Percentiles rank a stretch among this genome's conserved stretches.
These are phyloP conservation scores for Puccinellia tenuiflora DNA, from an alignment of 176 grass and related monocot species.

Conservation along the genomic window DNA sequence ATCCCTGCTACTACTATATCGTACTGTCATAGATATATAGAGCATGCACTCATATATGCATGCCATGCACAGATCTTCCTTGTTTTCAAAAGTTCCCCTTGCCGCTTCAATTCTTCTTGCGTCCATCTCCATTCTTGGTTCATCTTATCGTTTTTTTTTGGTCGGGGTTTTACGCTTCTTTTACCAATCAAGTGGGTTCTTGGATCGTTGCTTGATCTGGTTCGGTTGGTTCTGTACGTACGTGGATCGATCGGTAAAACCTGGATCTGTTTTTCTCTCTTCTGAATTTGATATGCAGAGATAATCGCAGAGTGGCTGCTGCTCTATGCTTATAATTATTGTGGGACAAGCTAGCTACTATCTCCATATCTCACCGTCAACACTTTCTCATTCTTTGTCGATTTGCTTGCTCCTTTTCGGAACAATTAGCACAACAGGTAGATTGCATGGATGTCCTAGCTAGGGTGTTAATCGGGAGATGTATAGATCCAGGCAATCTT, in stretches of 20 bases:
- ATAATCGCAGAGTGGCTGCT: background rate
- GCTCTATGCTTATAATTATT: background rate
- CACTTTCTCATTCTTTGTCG: background rate
- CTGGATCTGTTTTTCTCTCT: background rate
- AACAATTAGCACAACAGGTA: background rate
- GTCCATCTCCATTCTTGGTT: background rate
- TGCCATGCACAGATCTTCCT: background rate
- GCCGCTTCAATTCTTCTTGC: background rate
- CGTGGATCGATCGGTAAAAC: background rate
- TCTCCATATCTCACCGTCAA: background rate
- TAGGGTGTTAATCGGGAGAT: background rate
- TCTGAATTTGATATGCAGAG: background rate
- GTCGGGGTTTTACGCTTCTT: background rate
- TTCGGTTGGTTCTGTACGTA: background rate
- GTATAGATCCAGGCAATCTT: background rate
- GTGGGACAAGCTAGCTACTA: too few relatives aligned
- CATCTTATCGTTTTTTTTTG: background rate
- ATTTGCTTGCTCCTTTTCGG: background rate
- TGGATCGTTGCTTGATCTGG: background rate
- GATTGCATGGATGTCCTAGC: background rate
- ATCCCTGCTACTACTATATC: background rate
- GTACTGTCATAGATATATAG: background rate
- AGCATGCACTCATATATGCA: background rate
- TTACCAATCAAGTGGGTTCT: background rate
- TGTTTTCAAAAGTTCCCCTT: background rate